Conservation (phyloP, 2,329 filamentous ascomycete species). For the Fusarium clavum region DNA sequence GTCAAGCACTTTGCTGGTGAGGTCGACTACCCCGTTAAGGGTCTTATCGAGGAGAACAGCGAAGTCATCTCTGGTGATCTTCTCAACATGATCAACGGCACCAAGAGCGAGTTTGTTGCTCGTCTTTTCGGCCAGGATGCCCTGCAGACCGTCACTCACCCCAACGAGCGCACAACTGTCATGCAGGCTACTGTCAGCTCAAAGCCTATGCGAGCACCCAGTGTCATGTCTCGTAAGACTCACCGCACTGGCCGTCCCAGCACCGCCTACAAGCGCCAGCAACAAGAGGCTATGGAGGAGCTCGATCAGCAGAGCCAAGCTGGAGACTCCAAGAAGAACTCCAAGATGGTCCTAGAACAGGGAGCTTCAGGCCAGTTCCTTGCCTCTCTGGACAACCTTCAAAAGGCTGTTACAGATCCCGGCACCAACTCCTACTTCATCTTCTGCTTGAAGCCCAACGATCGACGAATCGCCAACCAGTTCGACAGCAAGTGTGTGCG, state of each 20-base stretch:
- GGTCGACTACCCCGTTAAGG: constrained; percentile 90
- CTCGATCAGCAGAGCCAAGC: constrained; percentile 62
- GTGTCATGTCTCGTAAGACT: constrained; percentile 86
- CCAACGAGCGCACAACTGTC: constrained; percentile 87
- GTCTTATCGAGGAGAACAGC: constrained; percentile 92
- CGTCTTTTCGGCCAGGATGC: constrained; percentile 97
- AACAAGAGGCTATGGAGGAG: constrained; percentile 59
- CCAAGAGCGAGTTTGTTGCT: constrained; percentile 87
- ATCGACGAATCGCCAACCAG: constrained; percentile 95
- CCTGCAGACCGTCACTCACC: constrained; percentile 91
- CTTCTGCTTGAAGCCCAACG: constrained; percentile 97
- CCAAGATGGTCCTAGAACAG: constrained; percentile 70
- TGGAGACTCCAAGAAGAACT: constrained; percentile 57
- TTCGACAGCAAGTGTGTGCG: constrained; percentile 99
- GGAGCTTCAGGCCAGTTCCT: constrained; percentile 95
- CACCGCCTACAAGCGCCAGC: constrained; percentile 54
- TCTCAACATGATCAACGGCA: constrained; percentile 91
- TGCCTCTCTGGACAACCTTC: constrained; percentile 88
- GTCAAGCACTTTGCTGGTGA: constrained; percentile 97
- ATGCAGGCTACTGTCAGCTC: constrained; percentile 97
- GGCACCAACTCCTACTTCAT: constrained; percentile 96
- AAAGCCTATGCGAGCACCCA: constrained; percentile 91
- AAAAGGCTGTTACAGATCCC: constrained; percentile 82
- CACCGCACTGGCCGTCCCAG: constrained; percentile 53
- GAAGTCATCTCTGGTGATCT: constrained; percentile 96